phyloP scores from a whole-genome alignment of 2,329 filamentous ascomycete species.

The Pseudopithomyces maydicus region DNA sequence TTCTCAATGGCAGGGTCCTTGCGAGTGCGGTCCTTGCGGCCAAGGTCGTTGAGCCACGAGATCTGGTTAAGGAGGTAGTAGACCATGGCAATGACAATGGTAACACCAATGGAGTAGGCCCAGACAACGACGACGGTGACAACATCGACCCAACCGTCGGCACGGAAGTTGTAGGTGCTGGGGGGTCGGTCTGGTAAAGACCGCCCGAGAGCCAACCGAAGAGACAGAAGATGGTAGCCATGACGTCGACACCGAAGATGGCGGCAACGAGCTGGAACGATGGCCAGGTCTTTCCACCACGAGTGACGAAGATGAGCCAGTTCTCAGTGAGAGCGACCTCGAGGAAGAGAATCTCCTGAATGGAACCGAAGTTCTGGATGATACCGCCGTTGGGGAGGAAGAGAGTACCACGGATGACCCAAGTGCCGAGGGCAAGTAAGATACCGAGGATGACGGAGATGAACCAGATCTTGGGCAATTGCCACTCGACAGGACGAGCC shows the following conservation, averaged over 20 bases:
- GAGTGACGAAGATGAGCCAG: constrained; percentile 61
- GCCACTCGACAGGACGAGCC: constrained; percentile 77
- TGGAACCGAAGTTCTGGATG: constrained; percentile 74
- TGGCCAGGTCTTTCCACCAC: constrained; percentile 71
- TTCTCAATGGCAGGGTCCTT: constrained; percentile 70
- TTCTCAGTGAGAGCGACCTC: constrained; percentile 59
- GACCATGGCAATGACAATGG: constrained; percentile 68
- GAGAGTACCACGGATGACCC: constrained; percentile 73
- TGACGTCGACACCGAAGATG: constrained; percentile 72
- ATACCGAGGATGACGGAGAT: constrained; percentile 72
- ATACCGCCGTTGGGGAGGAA: constrained; percentile 73
- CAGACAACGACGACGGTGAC: constrained; percentile 70
- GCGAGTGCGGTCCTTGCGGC: constrained; percentile 64
- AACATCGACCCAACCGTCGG: constrained; percentile 62
- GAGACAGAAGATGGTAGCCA: constrained; percentile 74
- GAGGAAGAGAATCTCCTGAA: constrained; percentile 70
- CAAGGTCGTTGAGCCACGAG: constrained; percentile 64
- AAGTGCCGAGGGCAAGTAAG: constrained; percentile 71
- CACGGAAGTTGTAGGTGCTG: constrained; percentile 45
- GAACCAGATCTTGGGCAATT: constrained; percentile 81
- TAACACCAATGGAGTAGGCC: constrained; percentile 69
- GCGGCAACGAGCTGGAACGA: constrained; percentile 75
- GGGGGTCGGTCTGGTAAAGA: constrained; percentile 50
- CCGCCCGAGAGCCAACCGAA: constrained; percentile 74
- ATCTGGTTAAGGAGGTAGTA: constrained; percentile 67